Conservation (phyloP, 768 basidiomycete species). For the Pulveroboletus sp. region DNA sequence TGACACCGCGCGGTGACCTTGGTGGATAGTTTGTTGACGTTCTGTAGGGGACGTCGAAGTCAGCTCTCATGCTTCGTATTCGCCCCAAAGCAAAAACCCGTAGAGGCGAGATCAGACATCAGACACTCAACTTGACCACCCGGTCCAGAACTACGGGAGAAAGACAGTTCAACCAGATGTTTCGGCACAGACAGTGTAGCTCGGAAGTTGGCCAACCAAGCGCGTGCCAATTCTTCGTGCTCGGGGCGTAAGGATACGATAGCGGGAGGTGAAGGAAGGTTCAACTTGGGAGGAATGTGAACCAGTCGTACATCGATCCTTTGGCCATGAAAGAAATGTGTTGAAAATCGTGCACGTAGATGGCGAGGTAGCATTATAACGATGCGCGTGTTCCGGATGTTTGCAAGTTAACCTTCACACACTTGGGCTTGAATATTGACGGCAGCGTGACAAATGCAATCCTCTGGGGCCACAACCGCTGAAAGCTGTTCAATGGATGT, state of each 20-base stretch:
- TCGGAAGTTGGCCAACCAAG: conserved; percentile 54
- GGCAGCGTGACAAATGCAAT: too few species aligned
- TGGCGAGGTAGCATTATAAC: background rate
- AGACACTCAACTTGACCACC: conserved; percentile 65
- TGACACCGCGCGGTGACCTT: conserved; percentile 66
- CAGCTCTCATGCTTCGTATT: too few species aligned
- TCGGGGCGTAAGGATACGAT: conserved; percentile 34
- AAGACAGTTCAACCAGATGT: conserved; percentile 55
- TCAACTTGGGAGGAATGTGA: conserved; percentile 28
- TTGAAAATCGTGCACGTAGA: background rate
- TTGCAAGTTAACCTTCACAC: too few species aligned
- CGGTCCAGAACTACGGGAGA: conserved; percentile 78
- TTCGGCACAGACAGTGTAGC: conserved; percentile 41
- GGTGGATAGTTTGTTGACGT: conserved; percentile 88
- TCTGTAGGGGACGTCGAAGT: conserved; percentile 39
- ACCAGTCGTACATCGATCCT: conserved; percentile 3
- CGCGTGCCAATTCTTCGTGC: conserved; percentile 45
- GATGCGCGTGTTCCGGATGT: too few species aligned
- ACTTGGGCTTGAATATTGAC: too few species aligned
- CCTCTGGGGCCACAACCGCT: too few species aligned
- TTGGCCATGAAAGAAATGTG: background rate
- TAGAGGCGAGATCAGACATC: background rate
- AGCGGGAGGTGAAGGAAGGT: conserved; percentile 44
- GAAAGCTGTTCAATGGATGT: too few species aligned
- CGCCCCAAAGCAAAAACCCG: background rate